phyloP scores from a whole-genome alignment of 1,284 basidiomycete genomes.

The Sporisorium scitamineum region DNA sequence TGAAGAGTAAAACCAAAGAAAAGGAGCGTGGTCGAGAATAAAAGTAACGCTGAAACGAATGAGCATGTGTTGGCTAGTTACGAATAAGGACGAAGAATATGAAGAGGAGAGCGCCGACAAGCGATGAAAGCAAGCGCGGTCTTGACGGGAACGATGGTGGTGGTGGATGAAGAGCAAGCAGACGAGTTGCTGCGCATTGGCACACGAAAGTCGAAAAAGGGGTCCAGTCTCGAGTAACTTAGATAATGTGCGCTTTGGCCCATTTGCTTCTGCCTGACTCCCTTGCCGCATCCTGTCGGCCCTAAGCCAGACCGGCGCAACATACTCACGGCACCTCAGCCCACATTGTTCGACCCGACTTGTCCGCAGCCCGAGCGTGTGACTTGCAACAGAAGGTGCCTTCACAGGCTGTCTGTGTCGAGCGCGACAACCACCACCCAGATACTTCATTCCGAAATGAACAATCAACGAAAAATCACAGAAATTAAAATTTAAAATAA shows the following conservation, averaged over 20 bases:
- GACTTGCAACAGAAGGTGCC: not conserved
- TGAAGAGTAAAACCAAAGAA: not conserved
- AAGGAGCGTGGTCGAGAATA: not conserved
- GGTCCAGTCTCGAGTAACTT: constrained; percentile 10
- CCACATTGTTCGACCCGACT: not conserved
- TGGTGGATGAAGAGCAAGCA: not conserved
- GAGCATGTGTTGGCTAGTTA: not conserved
- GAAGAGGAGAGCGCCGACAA: not conserved
- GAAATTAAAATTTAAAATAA: not conserved
- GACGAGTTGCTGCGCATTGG: constrained; percentile 7
- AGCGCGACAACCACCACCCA: not conserved
- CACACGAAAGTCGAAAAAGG: not conserved
- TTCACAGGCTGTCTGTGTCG: not conserved
- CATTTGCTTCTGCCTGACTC: not conserved
- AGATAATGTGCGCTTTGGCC: not conserved
- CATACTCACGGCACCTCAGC: not conserved
- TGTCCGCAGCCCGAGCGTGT: not conserved
- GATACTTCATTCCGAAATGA: not conserved
- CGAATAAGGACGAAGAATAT: not conserved
- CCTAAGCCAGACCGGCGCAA: not conserved
- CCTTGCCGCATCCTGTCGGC: not conserved
- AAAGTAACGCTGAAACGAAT: not conserved
- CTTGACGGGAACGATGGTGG: not conserved
- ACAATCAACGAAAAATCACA: not conserved
- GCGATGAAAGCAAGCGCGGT: not conserved